A percentile compares a stretch with the other conserved stretches of the same genome.
These are phyloP conservation scores for Podaxis sp. DNA, from an alignment of 768 basidiomycete species.

Conservation along the genomic window DNA sequence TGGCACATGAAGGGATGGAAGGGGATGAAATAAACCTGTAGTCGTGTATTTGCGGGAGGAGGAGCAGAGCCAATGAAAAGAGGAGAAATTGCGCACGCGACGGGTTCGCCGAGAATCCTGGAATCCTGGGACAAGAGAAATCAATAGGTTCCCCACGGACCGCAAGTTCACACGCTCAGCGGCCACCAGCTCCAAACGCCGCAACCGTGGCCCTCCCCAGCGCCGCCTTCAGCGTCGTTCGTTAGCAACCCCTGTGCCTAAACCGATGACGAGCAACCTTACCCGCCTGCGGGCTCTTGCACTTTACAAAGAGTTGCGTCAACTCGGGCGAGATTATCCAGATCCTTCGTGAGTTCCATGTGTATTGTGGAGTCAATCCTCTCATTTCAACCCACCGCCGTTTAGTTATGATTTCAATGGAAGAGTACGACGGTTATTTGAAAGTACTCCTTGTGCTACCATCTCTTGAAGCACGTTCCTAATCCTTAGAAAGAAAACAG, in stretches of 20 bases:
- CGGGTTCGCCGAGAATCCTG: not conserved
- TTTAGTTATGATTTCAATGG: constrained; percentile 72
- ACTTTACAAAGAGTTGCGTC: constrained; percentile 80
- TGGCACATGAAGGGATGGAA: not conserved
- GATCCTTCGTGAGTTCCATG: constrained; percentile 65
- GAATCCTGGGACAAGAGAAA: not conserved
- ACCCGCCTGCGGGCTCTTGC: constrained; percentile 64
- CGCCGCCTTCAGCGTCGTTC: constrained; percentile 3
- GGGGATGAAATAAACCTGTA: not conserved
- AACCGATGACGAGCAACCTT: constrained; percentile 45
- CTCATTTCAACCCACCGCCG: constrained; percentile 8
- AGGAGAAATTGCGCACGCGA: constrained; percentile 5
- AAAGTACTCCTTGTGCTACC: constrained; percentile 44
- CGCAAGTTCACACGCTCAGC: not conserved
- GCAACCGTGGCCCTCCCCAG: not conserved
- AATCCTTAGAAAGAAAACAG: constrained; percentile 55
- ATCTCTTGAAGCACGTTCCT: constrained; percentile 1
- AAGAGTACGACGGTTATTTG: constrained; percentile 67
- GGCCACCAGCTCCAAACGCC: not conserved
- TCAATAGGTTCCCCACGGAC: not conserved
- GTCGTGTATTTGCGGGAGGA: not conserved
- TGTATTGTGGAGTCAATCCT: not conserved
- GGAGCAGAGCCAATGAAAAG: not conserved
- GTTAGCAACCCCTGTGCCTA: constrained; percentile 2
- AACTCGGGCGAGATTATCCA: constrained; percentile 79